A percentile compares a stretch with the other conserved stretches of the same genome.
phyloP scores from a whole-genome alignment of 2,329 filamentous ascomycete species.

The Furcasterigmium sp. region DNA sequence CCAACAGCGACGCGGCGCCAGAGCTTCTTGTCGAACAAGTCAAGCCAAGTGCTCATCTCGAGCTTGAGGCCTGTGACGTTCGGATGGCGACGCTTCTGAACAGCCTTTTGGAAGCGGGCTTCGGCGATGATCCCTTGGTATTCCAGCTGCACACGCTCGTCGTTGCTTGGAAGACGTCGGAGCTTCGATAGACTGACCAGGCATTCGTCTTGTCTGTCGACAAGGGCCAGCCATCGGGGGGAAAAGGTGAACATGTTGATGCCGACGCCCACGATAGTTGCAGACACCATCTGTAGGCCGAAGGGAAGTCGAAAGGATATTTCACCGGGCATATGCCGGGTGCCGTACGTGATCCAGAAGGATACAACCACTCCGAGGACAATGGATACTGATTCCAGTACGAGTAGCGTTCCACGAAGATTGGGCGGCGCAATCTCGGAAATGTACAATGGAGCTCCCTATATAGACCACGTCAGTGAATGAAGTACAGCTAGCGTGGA shows the following conservation, averaged over 20 bases:
- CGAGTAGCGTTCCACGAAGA: constrained; percentile 31
- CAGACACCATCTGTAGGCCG: constrained; percentile 36
- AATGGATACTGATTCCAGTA: constrained; percentile 45
- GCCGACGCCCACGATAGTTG: constrained; percentile 28
- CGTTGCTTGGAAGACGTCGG: constrained; percentile 32
- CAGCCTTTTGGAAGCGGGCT: constrained; percentile 37
- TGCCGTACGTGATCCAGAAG: constrained; percentile 51
- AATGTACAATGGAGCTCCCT: constrained; percentile 23
- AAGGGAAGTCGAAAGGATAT: constrained; percentile 41
- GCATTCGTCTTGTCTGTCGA: constrained; percentile 30
- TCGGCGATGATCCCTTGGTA: constrained; percentile 45
- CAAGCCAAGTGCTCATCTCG: constrained; percentile 37
- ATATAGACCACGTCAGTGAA: too few species aligned
- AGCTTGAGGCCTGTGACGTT: constrained; percentile 29
- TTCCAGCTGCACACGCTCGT: constrained; percentile 38
- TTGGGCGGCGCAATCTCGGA: constrained; percentile 29
- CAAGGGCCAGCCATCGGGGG: constrained; percentile 37
- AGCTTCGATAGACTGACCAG: constrained; percentile 29
- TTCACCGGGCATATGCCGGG: constrained; percentile 32
- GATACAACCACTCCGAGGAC: constrained; percentile 47
- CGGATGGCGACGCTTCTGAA: constrained; percentile 28
- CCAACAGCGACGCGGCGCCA: constrained; percentile 34
- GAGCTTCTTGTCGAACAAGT: constrained; percentile 39
- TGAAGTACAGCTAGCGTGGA: too few species aligned
- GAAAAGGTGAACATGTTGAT: constrained; percentile 40